Evolutionary conservation across 495 filamentous ascomycete genomes (phyloP), one percentile per base, ranked within the genome.

Genomic region (Penicillium ucsense): DNA sequence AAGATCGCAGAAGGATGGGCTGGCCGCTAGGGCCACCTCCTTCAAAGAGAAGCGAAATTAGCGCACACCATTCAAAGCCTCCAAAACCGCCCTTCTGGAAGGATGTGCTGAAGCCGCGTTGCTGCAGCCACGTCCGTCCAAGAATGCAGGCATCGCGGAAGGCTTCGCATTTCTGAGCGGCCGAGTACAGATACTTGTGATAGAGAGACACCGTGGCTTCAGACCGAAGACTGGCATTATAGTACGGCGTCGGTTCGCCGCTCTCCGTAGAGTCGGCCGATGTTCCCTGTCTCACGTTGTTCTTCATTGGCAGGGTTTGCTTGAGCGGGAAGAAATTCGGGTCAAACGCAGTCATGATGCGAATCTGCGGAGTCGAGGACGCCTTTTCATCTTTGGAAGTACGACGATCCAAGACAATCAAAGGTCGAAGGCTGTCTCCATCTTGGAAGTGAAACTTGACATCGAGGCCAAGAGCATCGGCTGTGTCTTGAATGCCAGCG

Each of bases 61-160:
- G 57, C 29, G 80, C 70, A 0, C 83, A 77, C 88, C 88, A 97
- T 61, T 98, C 91, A 48, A 96, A 94, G 49, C 87, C 78, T 11
- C 92, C 92, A 63, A 98, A 96, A 2, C 94, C 92, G 29, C 91
- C 91, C n/a, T 74, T 67, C 27, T 75, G 68, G 8, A 90, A 67
- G 39, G 70, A 61, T 8, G 84, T 73, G 6, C 71, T 73, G 55
- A 95, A 84, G 0, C 91, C 90, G 36, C 91, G 81, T 67, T 97
- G 94, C 48, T 79, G 81, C 32, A 98, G 69, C 92, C 92, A 98
- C 40, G 84, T 77, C 39, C 84, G 80, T 6, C 91, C 92, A 37
- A 98, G 72, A 12, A 92, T 73, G 59, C 87, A 94, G 7, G 88
- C 85, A 56, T 95, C 86, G 51, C 74, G 78, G 65, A 88, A 96